Base-by-base conservation (phyloP, 2,329 filamentous ascomycete genomes). In the Xylaria sp. region DNA sequence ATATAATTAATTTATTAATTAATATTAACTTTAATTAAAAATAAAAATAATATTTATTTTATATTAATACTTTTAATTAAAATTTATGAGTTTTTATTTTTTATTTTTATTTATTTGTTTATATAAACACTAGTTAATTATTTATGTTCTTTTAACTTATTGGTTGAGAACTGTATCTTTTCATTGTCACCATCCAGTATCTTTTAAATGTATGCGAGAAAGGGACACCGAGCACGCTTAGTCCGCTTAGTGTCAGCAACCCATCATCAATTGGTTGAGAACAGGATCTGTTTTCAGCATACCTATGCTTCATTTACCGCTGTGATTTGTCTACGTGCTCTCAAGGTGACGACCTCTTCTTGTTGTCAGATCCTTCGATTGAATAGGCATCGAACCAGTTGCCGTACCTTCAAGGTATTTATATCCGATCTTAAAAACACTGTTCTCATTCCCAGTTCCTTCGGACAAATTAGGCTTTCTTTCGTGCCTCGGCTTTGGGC, bases 251-350 rank as follows among this genome's bases (percentile, higher is more conserved):
- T n/a, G 41, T 46, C 18, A 46, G 41, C 41, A 46, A n/a, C 41
- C 41, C 18, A 46, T 46, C 18, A 46, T 46, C 18, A 46, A 46
- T 18, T 46, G 41, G 41, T 46, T 46, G 18, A 46, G 41, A 46
- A 46, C 41, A 46, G 41, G 41, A 46, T 46, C 18, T 46, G 15
- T 46, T 46, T 46, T 46, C 41, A 46, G 41, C 54, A 57, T 57
- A 57, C 54, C 54, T 57, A 57, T 57, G 54, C 54, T 57, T 57
- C 36, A 57, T 57, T 57, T 57, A 57, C 54, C 54, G 54, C 54
- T 33, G 54, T 57, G 54, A 57, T 57, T 57, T 43, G 54, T 57
- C 54, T 57, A 57, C 54, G 54, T 57, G 54, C 54, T 57, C 36
- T 57, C 36, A 57, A 57, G 54, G 54, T 57, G 54, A 33, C 54